Evolutionary conservation across 1,284 basidiomycete species (phyloP).

Genomic region (Macrocystidia cucumis): DNA sequence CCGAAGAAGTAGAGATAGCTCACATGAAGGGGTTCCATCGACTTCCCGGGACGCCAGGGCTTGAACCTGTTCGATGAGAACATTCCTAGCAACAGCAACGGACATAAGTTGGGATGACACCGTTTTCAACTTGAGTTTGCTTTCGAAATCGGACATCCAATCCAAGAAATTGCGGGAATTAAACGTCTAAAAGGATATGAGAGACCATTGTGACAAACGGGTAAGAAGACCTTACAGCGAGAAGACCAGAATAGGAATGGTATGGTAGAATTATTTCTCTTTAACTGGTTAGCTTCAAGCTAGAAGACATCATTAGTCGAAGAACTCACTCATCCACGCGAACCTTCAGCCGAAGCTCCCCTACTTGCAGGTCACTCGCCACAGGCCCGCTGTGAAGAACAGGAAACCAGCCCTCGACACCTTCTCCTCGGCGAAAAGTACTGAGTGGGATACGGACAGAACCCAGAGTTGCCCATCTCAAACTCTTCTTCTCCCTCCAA

Average conservation of each 20-base stretch:
- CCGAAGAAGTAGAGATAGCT: slow-evolving; percentile 16
- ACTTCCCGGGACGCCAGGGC: slow-evolving; percentile 63
- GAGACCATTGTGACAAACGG: slow-evolving; percentile 5
- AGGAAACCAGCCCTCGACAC: slow-evolving; percentile 80
- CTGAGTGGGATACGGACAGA: slow-evolving; percentile 54
- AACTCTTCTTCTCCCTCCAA: slow-evolving; percentile 57
- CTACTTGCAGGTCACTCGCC: slow-evolving; percentile 50
- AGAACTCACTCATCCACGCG: slow-evolving; percentile 66
- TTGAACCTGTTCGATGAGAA: slow-evolving; percentile 57
- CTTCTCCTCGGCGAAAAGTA: slow-evolving; percentile 66
- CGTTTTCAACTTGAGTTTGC: slow-evolving; percentile 53
- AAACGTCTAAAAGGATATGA: slow-evolving; percentile 35
- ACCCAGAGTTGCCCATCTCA: slow-evolving; percentile 51
- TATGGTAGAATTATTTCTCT: slow-evolving; percentile 73
- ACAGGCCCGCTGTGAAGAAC: slow-evolving; percentile 44
- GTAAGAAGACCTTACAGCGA: slow-evolving; percentile 33
- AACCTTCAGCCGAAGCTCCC: slow-evolving; percentile 67
- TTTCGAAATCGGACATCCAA: slow-evolving; percentile 68
- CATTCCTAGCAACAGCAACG: slow-evolving; percentile 59
- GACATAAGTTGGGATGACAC: slow-evolving; percentile 53
- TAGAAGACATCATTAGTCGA: slow-evolving; percentile 5
- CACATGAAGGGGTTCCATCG: slow-evolving; percentile 53
- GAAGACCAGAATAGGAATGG: slow-evolving; percentile 44
- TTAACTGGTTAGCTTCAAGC: slow-evolving; percentile 10
- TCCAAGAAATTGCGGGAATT: slow-evolving; percentile 61